A percentile compares a stretch with the other conserved stretches of the same genome.
phyloP scores from a whole-genome alignment of 2,329 filamentous ascomycete genomes.

The Clarireedia homoeocarpa region DNA sequence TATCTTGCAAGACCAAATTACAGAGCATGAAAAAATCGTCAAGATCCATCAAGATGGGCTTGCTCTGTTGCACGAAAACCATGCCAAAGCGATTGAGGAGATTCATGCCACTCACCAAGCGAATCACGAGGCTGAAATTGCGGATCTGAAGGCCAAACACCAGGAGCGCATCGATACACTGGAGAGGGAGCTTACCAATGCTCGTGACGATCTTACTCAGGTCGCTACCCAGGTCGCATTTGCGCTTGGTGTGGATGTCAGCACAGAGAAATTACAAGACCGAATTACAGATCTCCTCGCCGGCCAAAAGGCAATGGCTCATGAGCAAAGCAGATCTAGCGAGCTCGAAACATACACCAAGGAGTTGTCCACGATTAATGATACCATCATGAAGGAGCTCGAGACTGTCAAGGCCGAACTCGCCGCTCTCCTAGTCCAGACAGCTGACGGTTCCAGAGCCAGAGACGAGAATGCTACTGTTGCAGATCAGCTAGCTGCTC shows the following conservation, averaged over 20 bases:
- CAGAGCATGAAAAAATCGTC: conserved; percentile 50
- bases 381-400: conserved; percentile 53
- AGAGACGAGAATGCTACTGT: conserved; percentile 41
- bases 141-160: conserved; percentile 52
- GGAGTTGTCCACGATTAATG: conserved; percentile 50
- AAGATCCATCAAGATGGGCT: conserved; percentile 46
- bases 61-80: conserved; percentile 40
- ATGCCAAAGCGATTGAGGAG: conserved; percentile 42
- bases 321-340: conserved; percentile 49
- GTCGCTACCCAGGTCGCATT: conserved; percentile 56
- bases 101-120: conserved; percentile 43
- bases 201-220: conserved; percentile 58
- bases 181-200: conserved; percentile 54
- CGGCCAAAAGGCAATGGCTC: conserved; percentile 50
- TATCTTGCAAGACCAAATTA: conserved; percentile 51
- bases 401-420: conserved; percentile 50
- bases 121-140: conserved; percentile 50
- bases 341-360: conserved; percentile 49
- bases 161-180: conserved; percentile 47
- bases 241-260: conserved; percentile 53
- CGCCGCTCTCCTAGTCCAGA: conserved; percentile 41
- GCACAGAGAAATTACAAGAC: conserved; percentile 59
- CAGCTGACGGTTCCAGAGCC: conserved; percentile 37
- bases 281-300: conserved; percentile 50
- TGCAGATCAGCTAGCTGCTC: conserved; percentile 47